Percentiles rank a stretch among this genome's conserved stretches.
Conservation (phyloP, 2,329 filamentous ascomycete genomes). For the Aphanocladium album region DNA sequence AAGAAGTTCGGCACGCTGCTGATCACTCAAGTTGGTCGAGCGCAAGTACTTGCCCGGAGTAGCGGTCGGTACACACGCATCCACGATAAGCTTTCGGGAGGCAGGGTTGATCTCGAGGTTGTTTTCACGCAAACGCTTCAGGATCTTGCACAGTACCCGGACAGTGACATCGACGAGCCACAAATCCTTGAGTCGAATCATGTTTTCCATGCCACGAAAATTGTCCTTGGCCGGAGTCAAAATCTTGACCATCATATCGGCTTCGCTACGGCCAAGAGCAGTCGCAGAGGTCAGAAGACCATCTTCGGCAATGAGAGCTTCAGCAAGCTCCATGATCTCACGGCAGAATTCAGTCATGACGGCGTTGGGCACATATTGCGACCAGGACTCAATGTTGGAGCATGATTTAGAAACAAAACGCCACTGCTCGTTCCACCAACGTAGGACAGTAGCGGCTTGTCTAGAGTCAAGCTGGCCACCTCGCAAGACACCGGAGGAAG, state of each 20-base stretch:
- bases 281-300: conserved; percentile 70
- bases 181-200: conserved; percentile 83
- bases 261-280: conserved; percentile 28
- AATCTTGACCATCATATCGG: conserved; percentile 36
- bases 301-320: conserved; percentile 78
- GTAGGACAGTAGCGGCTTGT: conserved; percentile 62
- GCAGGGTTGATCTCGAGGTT: conserved; percentile 63
- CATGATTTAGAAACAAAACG: conserved; percentile 75
- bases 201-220: conserved; percentile 71
- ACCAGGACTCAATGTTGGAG: conserved; percentile 78
- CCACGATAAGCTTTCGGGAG: conserved; percentile 57
- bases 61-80: conserved; percentile 57
- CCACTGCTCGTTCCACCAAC: conserved; percentile 86
- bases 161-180: conserved; percentile 82
- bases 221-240: conserved; percentile 36
- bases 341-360: conserved; percentile 90
- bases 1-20: conserved; percentile 79
- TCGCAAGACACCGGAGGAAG: conserved; percentile 50
- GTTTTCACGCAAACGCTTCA: conserved; percentile 74
- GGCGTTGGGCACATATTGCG: conserved; percentile 65
- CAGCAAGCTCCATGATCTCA: conserved; percentile 90
- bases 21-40: conserved; percentile 73
- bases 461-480: conserved; percentile 51
- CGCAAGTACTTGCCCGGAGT: conserved; percentile 50
- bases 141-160: conserved; percentile 75